Evolutionary conservation across 2,329 filamentous ascomycete genomes (phyloP), one percentile per base, ranked within the genome.

Genomic region (Hypocreales sp.): DNA sequence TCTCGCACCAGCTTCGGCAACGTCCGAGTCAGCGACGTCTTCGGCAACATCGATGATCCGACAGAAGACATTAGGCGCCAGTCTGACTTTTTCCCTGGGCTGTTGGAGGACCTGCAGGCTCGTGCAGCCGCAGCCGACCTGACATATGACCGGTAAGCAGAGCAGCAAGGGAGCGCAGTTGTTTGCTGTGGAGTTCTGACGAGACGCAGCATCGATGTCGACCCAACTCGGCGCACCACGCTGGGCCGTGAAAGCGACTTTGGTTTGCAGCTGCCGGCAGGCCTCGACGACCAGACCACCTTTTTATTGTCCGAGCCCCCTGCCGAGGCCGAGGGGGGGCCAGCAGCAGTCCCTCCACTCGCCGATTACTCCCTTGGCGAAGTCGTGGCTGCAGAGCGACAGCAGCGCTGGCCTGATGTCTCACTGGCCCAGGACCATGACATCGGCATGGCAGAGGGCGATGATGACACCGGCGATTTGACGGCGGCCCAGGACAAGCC

Each of bases 1-100:
- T 67, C 64, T 8, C 48, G 71, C 30, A 63, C 59, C 2, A 72
- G 64, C 34, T 49, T 72, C 35, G 66, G 60, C 0, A 69, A 61
- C 32, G 47, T 59, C 28, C 53, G 61, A 15, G 55, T 64, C 42
- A 74, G 67, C 38, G 69, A 73, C 41, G 61, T 53, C 23, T 61
- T 58, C 28, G 44, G 48, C 14, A 37, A 38, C 5, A 33, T 38
- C 6, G 33, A 44, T 15, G 45, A 58, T 12, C 40, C 42, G 5
- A 56, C 54, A 2, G 55, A 58, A 3, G 56, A 60, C 20, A 45
- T 55, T 4, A 56, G 53, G 0, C 50, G 60, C 9, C 57, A 60
- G 31, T 61, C 61, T 0, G 65, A 60, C 3, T 68, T 70, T 38
- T 69, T 70, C 30, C 61, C 64, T 0, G 57, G 54, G 2, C 45